phyloP scores from a whole-genome alignment of 208 protist species.

The Trypanosoma conorhini region DNA sequence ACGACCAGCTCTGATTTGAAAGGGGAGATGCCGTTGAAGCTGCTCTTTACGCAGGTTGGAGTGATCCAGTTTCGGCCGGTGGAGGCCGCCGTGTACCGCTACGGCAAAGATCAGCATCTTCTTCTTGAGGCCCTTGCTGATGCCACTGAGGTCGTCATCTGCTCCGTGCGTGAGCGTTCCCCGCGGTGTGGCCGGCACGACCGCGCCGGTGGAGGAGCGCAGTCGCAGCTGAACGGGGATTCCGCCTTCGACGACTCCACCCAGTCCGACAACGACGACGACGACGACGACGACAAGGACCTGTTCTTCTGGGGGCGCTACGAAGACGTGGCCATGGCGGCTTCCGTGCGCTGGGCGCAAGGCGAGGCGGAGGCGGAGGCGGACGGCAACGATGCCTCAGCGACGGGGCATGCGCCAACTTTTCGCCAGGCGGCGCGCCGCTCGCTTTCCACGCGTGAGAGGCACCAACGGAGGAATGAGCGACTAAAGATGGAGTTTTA shows the following conservation, averaged over 20 bases:
- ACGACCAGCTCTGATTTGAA: not conserved
- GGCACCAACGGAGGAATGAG: conserved; percentile 54
- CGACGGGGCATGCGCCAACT: not conserved
- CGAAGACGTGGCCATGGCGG: conserved; percentile 45
- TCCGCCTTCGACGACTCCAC: conserved; percentile 7
- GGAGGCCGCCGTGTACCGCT: conserved; percentile 7
- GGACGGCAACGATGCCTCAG: not conserved
- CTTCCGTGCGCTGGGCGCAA: conserved; percentile 51
- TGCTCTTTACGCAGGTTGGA: conserved; percentile 31
- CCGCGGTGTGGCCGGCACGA: conserved; percentile 58
- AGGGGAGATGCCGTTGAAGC: conserved; percentile 20
- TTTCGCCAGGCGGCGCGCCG: conserved; percentile 18
- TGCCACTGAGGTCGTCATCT: conserved; percentile 63
- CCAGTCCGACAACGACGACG: conserved; percentile 28
- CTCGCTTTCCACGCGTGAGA: conserved; percentile 34
- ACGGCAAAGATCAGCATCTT: conserved; percentile 32
- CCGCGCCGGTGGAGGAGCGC: conserved; percentile 5
- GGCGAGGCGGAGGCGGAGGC: conserved; percentile 29
- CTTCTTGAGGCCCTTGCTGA: conserved; percentile 50
- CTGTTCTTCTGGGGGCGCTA: conserved; percentile 37
- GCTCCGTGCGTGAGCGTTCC: conserved; percentile 57
- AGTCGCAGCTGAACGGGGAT: not conserved
- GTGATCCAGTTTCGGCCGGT: conserved; percentile 14
- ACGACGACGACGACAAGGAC: conserved; percentile 27
- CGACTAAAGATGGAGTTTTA: conserved; percentile 70